phyloP scores from a whole-genome alignment of 768 basidiomycete genomes.

The Leccinum fibrillosum region DNA sequence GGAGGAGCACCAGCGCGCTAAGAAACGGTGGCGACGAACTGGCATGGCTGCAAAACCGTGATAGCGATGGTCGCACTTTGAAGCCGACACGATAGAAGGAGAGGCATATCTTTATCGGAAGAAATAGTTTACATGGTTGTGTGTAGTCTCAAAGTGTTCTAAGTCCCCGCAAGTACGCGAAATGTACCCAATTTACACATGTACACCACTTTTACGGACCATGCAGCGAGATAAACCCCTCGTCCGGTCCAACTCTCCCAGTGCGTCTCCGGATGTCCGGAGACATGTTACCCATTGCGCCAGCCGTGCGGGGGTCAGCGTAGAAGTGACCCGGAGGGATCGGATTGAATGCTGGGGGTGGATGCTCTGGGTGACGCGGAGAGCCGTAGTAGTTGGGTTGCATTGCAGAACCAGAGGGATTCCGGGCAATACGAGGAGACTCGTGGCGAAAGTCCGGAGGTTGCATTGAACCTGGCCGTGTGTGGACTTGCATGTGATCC shows the following conservation, averaged over 20 bases:
- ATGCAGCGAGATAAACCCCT: conserved; percentile 33
- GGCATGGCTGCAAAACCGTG: background rate
- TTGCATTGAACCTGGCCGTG: conserved; percentile 28
- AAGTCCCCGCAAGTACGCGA: background rate
- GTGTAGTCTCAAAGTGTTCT: background rate
- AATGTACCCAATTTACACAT: background rate
- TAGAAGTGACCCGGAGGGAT: conserved; percentile 45
- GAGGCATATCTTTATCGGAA: background rate
- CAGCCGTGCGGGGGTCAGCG: conserved; percentile 27
- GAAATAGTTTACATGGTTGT: background rate
- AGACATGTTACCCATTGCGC: conserved; percentile 36
- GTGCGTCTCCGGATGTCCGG: conserved; percentile 32
- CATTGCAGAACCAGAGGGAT: conserved; percentile 26
- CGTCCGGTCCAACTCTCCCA: conserved; percentile 30
- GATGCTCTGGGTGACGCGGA: conserved; percentile 33
- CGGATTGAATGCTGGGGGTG: conserved; percentile 24
- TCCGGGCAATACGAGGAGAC: conserved; percentile 31
- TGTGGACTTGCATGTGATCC: conserved; percentile 20
- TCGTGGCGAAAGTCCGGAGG: conserved; percentile 34
- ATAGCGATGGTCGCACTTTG: background rate
- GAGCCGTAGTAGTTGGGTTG: conserved; percentile 32
- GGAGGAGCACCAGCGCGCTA: conserved; percentile 12
- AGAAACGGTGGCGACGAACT: conserved; percentile 14
- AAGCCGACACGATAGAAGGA: background rate
- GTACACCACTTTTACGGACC: conserved; percentile 14